Evolutionary conservation across 371 early-diverging fungal species (phyloP).

Genomic region (Smittium culicis): DNA sequence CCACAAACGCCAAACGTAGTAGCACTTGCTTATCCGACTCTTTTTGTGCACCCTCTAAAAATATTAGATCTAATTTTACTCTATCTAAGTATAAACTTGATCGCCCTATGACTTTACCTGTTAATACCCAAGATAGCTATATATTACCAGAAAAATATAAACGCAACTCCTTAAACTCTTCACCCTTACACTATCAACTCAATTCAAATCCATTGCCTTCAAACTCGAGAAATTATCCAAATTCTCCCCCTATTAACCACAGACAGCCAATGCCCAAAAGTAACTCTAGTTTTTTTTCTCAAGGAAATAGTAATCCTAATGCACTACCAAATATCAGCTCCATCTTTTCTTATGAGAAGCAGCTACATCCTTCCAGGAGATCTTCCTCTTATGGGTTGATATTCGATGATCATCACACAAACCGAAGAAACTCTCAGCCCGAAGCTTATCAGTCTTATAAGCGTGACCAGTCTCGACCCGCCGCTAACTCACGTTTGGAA

Average conservation of each 20-base stretch:
- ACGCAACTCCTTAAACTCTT: background rate
- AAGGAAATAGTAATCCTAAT: no score
- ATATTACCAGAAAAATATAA: no score
- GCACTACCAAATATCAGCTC: background rate
- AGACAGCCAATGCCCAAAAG: no score
- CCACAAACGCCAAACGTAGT: background rate
- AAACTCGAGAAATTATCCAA: background rate
- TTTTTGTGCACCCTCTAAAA: no score
- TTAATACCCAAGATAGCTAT: background rate
- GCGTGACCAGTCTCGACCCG: background rate
- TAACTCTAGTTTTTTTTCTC: no score
- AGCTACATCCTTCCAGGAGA: background rate
- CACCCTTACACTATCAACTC: background rate
- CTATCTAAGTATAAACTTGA: background rate
- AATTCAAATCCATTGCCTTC: background rate
- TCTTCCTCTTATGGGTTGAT: background rate
- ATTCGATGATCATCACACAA: background rate
- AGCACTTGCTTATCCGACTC: background rate
- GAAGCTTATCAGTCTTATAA: background rate
- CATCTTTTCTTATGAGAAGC: background rate
- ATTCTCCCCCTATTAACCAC: no score
- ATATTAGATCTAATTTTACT: background rate
- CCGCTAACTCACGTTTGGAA: no score
- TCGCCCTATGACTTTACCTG: background rate
- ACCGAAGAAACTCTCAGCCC: background rate